Conservation (phyloP, 2,329 filamentous ascomycete genomes). For the Pseudogymnoascus sp. region DNA sequence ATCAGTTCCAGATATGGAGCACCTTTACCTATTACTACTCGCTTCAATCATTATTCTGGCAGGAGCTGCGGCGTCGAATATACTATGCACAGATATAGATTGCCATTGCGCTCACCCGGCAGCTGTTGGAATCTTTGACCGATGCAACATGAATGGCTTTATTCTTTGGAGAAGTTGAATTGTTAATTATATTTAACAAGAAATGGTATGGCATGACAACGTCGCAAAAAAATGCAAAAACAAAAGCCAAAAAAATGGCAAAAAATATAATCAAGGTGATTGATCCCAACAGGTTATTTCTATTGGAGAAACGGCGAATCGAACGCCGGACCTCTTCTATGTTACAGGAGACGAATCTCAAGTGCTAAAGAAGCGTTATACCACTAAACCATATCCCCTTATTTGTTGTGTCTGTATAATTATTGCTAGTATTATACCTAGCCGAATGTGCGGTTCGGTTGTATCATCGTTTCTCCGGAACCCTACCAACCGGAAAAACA, state of each 20-base stretch:
- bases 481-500: neutral
- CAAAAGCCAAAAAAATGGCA: neutral
- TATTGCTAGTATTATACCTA: neutral
- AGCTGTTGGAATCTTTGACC: neutral
- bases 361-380: slow-evolving; percentile 7
- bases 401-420: neutral
- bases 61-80: neutral
- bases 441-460: neutral
- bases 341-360: slow-evolving; percentile 2
- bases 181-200: neutral
- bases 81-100: neutral
- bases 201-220: neutral
- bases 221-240: neutral
- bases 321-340: slow-evolving; percentile 6
- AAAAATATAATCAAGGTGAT: slow-evolving; percentile 3
- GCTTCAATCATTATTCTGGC: neutral
- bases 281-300: slow-evolving; percentile 5
- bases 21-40: neutral
- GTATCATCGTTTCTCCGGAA: neutral
- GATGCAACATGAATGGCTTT: neutral
- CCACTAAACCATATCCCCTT: slow-evolving; percentile 5
- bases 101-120: too few species aligned
- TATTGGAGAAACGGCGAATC: slow-evolving; percentile 5
- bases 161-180: neutral
- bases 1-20: neutral